These are phyloP conservation scores for Mallotus japonicus DNA, from an alignment of 441 rosid genomes.

Conservation along the genomic window DNA sequence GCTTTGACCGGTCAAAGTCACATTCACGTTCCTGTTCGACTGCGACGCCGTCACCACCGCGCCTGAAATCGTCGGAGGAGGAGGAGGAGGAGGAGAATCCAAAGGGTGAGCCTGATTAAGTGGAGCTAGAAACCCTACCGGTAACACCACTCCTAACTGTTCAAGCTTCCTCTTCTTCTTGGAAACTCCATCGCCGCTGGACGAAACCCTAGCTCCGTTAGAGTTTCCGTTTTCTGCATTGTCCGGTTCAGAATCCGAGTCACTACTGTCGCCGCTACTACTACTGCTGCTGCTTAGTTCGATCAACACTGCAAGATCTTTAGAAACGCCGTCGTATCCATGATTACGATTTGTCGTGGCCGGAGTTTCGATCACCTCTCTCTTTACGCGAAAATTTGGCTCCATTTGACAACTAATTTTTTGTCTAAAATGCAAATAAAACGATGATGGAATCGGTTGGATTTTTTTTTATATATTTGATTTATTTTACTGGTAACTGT, in stretches of 20 bases:
- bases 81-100: not conserved
- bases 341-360: conserved; percentile 9
- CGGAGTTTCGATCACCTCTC: conserved; percentile 28
- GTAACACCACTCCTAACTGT: conserved; percentile 32
- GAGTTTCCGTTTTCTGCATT: not conserved
- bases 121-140: conserved; percentile 44
- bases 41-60: conserved; percentile 6
- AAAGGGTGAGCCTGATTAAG: conserved; percentile 10
- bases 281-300: conserved; percentile 38
- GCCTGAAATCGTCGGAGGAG: not conserved
- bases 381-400: conserved; percentile 31
- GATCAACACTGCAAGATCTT: conserved; percentile 34
- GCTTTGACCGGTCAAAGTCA: conserved; percentile 23
- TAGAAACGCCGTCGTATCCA: conserved; percentile 10
- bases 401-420: conserved; percentile 15
- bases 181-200: conserved; percentile 9
- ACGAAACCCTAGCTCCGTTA: conserved; percentile 23
- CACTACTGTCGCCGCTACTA: conserved; percentile 41
- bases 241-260: conserved; percentile 39
- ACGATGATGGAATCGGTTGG: too few species aligned
- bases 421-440: too few species aligned
- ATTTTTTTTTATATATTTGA: too few species aligned
- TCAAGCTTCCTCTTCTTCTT: conserved; percentile 35
- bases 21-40: not conserved
- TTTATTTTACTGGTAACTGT: too few species aligned